These are phyloP conservation scores for Przewalskia tangutica DNA, from an alignment of 257 asterid genomes.

Conservation along the genomic window DNA sequence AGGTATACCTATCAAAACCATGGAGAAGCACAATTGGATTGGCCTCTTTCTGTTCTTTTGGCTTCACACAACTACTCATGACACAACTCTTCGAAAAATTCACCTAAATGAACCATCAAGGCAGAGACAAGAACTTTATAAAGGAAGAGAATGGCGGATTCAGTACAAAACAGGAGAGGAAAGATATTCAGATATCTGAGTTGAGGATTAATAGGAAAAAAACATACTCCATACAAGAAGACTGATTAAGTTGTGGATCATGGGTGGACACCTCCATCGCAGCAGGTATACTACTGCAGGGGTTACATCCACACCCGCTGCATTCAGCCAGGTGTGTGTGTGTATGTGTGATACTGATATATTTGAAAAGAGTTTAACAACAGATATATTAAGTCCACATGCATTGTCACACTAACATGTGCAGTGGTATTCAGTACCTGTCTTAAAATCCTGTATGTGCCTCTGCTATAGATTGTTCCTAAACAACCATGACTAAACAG, in stretches of 20 bases:
- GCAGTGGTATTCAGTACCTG: neutral
- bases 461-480: neutral
- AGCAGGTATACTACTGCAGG: neutral
- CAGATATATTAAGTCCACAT: neutral
- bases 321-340: neutral
- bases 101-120: slow-evolving; percentile 30
- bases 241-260: neutral
- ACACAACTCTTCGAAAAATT: slow-evolving; percentile 33
- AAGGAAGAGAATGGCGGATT: neutral
- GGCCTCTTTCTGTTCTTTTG: slow-evolving; percentile 24
- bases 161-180: neutral
- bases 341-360: neutral
- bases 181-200: neutral
- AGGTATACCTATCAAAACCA: slow-evolving; percentile 82
- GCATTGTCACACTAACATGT: neutral
- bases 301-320: neutral
- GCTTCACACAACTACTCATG: slow-evolving; percentile 86
- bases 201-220: neutral
- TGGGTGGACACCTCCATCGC: neutral
- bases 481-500: neutral
- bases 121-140: neutral
- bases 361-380: neutral
- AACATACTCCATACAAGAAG: neutral
- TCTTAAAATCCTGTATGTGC: neutral
- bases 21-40: slow-evolving; percentile 84